phyloP scores from a whole-genome alignment of 768 basidiomycete genomes.

The Infundibulicybe gibba region DNA sequence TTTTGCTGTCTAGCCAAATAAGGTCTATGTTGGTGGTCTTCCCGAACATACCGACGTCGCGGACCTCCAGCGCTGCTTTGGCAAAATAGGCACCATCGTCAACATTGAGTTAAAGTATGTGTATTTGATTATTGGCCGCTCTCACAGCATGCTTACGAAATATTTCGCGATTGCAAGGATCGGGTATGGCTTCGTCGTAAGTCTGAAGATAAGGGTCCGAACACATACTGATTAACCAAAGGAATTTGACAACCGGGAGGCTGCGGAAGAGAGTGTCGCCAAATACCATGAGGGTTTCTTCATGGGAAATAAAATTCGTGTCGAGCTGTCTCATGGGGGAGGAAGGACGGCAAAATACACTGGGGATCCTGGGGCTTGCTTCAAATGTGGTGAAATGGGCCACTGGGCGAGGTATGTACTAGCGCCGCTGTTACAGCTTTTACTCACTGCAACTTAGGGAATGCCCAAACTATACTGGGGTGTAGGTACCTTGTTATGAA shows the following conservation, averaged over 20 bases:
- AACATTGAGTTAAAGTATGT: conserved; percentile 84
- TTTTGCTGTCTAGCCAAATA: conserved; percentile 81
- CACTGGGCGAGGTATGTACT: conserved; percentile 81
- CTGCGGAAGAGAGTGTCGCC: conserved; percentile 82
- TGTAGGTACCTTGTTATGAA: conserved; percentile 38
- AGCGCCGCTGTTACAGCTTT: no score
- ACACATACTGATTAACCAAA: conserved; percentile 80
- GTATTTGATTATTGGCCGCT: conserved; percentile 9
- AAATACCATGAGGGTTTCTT: conserved; percentile 89
- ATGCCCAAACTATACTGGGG: conserved; percentile 56
- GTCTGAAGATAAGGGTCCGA: conserved; percentile 64
- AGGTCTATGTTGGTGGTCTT: conserved; percentile 88
- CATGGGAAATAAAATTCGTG: conserved; percentile 91
- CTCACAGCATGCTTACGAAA: conserved; percentile 1
- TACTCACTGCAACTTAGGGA: conserved; percentile 41
- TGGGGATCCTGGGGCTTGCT: conserved; percentile 88
- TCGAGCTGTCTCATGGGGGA: conserved; percentile 82
- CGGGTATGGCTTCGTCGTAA: conserved; percentile 88
- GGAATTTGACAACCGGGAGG: conserved; percentile 82
- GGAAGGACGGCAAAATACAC: conserved; percentile 75
- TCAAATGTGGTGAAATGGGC: conserved; percentile 80
- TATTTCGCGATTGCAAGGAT: conserved; percentile 41
- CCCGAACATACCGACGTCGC: conserved; percentile 85
- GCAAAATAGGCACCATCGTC: conserved; percentile 73
- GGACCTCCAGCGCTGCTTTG: conserved; percentile 83